phyloP scores from a whole-genome alignment of 371 early-diverging fungal species.

The Saksenaea vasiformis region DNA sequence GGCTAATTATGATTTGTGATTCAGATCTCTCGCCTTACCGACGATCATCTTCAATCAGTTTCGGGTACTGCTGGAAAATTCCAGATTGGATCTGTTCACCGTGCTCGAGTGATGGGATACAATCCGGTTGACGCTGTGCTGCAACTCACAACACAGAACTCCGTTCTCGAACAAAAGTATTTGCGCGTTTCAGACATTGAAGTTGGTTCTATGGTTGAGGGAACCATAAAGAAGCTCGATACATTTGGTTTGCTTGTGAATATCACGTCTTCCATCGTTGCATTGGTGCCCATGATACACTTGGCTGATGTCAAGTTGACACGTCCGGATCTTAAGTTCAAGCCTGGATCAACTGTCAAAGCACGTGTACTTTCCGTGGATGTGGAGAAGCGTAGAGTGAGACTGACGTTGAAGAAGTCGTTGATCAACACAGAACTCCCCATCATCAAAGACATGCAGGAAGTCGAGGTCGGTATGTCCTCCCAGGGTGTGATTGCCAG shows the following conservation, averaged over 20 bases:
- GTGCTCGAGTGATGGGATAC: conserved; percentile 78
- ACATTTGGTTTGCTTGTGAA: conserved; percentile 67
- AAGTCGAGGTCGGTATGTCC: conserved; percentile 57
- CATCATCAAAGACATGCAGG: conserved; percentile 59
- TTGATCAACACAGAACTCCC: conserved; percentile 76
- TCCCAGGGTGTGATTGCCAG: conserved; percentile 68
- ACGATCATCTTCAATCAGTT: conserved; percentile 56
- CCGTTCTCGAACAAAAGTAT: conserved; percentile 70
- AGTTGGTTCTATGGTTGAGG: conserved; percentile 70
- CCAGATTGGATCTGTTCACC: conserved; percentile 67
- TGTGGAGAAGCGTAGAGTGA: conserved; percentile 51
- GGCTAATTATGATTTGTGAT: neutral
- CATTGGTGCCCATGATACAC: conserved; percentile 72
- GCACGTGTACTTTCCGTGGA: conserved; percentile 74
- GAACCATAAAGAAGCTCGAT: conserved; percentile 49
- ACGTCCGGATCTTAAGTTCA: conserved; percentile 80
- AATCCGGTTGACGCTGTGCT: conserved; percentile 76
- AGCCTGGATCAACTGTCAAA: conserved; percentile 65
- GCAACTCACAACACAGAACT: conserved; percentile 70
- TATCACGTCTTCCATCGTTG: conserved; percentile 66
- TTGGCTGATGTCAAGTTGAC: conserved; percentile 75
- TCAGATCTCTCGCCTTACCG: conserved; percentile 72
- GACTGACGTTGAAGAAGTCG: conserved; percentile 78
- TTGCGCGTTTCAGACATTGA: conserved; percentile 71
- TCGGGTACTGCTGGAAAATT: conserved; percentile 59